phyloP scores from a whole-genome alignment of 805 yeast genomes.

The Deakozyma indianensis region DNA sequence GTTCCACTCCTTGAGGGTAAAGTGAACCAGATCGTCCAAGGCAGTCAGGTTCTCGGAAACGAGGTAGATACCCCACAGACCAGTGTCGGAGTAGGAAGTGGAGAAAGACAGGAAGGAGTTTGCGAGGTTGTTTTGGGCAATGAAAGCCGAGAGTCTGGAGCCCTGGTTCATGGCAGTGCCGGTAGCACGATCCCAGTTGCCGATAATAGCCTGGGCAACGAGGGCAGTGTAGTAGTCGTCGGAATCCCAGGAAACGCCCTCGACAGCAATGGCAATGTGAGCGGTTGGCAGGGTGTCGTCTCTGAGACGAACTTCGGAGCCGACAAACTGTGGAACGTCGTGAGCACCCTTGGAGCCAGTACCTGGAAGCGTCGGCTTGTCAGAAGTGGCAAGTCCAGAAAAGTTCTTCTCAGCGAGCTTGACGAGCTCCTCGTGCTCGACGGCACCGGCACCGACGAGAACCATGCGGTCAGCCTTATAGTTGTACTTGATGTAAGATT shows the following conservation, averaged over 20 bases:
- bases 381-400: conserved; percentile 31
- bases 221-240: conserved; percentile 91
- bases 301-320: conserved; percentile 74
- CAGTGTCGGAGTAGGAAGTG: conserved; percentile 94
- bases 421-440: conserved; percentile 75
- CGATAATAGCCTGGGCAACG: conserved; percentile 92
- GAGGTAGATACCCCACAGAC: conserved; percentile 92
- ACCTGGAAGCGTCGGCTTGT: conserved; percentile 52
- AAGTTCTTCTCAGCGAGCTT: conserved; percentile 61
- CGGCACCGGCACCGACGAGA: conserved; percentile 87
- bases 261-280: conserved; percentile 88
- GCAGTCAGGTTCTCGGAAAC: conserved; percentile 65
- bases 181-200: conserved; percentile 91
- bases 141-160: conserved; percentile 60
- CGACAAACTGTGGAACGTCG: conserved; percentile 64
- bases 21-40: conserved; percentile 54
- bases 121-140: conserved; percentile 54
- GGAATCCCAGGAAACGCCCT: conserved; percentile 95
- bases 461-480: conserved; percentile 97
- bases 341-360: conserved; percentile 41
- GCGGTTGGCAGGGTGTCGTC: conserved; percentile 78
- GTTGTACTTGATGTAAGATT: conserved; percentile 65
- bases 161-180: conserved; percentile 78
- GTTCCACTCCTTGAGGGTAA: conserved; percentile 76
- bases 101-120: conserved; percentile 94